A percentile compares a stretch with the other conserved stretches of the same genome.
Evolutionary conservation across 257 asterid species (phyloP).

Genomic region (Solanum bukasovii): DNA sequence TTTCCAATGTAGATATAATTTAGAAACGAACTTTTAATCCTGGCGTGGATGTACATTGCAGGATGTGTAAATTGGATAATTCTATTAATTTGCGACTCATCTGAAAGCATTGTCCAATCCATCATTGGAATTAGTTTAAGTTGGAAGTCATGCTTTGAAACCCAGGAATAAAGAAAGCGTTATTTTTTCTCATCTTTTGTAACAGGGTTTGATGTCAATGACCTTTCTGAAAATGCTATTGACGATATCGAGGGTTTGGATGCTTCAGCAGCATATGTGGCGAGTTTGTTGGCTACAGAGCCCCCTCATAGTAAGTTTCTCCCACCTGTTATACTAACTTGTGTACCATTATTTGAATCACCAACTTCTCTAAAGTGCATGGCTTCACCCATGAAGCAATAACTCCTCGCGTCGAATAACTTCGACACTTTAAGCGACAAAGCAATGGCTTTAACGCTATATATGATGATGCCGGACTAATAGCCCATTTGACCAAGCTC

Average conservation of each 20-base stretch:
- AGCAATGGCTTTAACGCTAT: neutral
- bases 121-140: neutral
- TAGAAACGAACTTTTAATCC: neutral
- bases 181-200: neutral
- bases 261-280: constrained; percentile 80
- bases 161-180: neutral
- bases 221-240: constrained; percentile 62
- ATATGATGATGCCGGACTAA: neutral
- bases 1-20: neutral
- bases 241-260: constrained; percentile 84
- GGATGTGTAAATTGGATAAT: neutral
- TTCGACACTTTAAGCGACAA: neutral
- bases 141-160: neutral
- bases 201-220: constrained; percentile 84
- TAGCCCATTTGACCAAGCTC: neutral
- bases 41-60: neutral
- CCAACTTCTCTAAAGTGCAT: neutral
- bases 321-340: neutral
- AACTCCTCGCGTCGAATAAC: neutral
- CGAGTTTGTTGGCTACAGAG: constrained; percentile 78
- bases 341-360: neutral
- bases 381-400: neutral
- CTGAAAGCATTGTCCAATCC: neutral
- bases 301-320: constrained; percentile 63
- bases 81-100: neutral